Evolutionary conservation across 495 filamentous ascomycete genomes (phyloP).

Genomic region (Penicillium soppii): DNA sequence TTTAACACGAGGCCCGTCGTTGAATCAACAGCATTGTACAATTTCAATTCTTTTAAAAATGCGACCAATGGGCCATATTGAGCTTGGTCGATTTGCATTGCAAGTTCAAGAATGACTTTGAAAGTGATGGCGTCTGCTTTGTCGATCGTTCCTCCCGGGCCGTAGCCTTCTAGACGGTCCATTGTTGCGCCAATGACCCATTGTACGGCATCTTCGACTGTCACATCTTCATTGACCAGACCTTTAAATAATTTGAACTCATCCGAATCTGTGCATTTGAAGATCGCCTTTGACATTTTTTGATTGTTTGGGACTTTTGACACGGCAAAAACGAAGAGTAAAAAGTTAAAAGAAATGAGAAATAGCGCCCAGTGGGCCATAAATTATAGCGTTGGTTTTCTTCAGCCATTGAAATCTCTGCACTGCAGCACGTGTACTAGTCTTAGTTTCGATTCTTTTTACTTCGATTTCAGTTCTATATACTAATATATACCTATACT

Average conservation of each 20-base stretch:
- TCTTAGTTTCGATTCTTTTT: no score
- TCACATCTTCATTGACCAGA: background rate
- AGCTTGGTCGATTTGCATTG: background rate
- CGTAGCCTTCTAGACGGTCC: background rate
- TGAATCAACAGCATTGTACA: conserved; percentile 3
- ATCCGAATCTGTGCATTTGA: background rate
- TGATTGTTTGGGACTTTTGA: background rate
- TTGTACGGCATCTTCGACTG: background rate
- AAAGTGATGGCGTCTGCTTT: background rate
- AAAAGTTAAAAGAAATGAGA: background rate
- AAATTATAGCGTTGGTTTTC: no score
- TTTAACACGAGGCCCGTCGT: background rate
- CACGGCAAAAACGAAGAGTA: background rate
- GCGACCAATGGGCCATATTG: background rate
- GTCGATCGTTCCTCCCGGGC: background rate
- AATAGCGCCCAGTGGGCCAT: no score
- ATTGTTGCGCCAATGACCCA: background rate
- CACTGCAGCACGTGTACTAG: no score
- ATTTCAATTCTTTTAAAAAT: background rate
- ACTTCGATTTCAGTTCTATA: no score
- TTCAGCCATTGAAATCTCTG: no score
- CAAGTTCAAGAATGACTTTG: background rate
- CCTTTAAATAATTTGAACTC: background rate
- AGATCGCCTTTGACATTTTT: no score
- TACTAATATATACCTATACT: no score